A percentile compares a stretch with the other conserved stretches of the same genome.
Conservation (phyloP, 73 alveolate species). For the Tetrahymena borealis region DNA sequence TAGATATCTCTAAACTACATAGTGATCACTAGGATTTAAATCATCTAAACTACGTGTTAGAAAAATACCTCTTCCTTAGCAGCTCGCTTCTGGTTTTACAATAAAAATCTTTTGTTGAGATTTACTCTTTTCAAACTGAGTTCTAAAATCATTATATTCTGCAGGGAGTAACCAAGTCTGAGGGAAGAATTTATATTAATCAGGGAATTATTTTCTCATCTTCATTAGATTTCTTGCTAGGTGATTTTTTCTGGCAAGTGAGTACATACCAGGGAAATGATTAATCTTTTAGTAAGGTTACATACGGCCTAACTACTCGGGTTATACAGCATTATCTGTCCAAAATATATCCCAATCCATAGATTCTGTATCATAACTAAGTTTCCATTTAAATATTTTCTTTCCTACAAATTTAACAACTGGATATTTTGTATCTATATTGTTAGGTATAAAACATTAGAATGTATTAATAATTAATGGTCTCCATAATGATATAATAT, state of each 20-base stretch:
- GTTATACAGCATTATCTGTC: constrained; percentile 61
- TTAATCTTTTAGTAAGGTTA: constrained; percentile 76
- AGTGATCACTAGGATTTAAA: constrained; percentile 74
- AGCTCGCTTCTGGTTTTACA: constrained; percentile 89
- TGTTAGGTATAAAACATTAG: too few relatives aligned
- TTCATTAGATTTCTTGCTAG: constrained; percentile 75
- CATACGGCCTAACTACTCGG: constrained; percentile 53
- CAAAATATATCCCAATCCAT: constrained; percentile 60
- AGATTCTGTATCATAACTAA: constrained; percentile 17
- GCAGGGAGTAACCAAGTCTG: constrained; percentile 78
- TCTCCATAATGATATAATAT: too few relatives aligned
- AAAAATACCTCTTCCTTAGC: constrained; percentile 94
- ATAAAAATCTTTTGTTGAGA: constrained; percentile 51
- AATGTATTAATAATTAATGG: too few relatives aligned
- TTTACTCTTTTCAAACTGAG: constrained; percentile 31
- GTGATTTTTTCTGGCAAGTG: constrained; percentile 83
- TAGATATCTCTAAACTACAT: constrained; percentile 84
- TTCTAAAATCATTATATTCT: constrained; percentile 47
- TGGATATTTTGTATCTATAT: constrained; percentile 61
- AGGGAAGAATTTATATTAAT: constrained; percentile 70
- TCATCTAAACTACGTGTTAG: constrained; percentile 71
- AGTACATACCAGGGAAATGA: constrained; percentile 88
- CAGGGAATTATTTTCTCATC: constrained; percentile 60
- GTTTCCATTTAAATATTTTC: constrained; percentile 48
- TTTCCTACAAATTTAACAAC: constrained; percentile 68